phyloP scores from a whole-genome alignment of 2,329 filamentous ascomycete genomes.

The Penicillium sp. region DNA sequence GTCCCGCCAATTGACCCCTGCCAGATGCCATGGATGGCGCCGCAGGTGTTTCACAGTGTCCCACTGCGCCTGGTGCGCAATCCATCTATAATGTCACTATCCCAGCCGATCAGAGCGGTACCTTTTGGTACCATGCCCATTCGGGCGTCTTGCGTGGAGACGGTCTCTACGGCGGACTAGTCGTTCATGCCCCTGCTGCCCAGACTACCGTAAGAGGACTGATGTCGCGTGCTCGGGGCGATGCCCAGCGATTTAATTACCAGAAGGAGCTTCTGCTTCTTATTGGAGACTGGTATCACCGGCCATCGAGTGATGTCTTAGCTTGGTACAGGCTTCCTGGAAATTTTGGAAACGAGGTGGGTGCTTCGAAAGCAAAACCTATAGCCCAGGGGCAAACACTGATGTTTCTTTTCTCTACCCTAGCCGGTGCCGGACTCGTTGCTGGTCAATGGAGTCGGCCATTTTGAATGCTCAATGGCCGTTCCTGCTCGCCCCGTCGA shows the following conservation, averaged over 20 bases:
- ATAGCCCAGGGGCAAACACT: not conserved
- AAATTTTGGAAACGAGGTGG: slow-evolving; percentile 49
- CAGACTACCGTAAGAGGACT: slow-evolving; percentile 23
- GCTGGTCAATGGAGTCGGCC: slow-evolving; percentile 51
- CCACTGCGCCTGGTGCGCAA: slow-evolving; percentile 61
- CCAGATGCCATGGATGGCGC: slow-evolving; percentile 67
- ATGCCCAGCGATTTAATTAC: slow-evolving; percentile 27
- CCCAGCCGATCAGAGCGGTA: slow-evolving; percentile 43
- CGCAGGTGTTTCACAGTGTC: slow-evolving; percentile 65
- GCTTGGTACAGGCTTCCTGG: slow-evolving; percentile 48
- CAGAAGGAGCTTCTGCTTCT: slow-evolving; percentile 50
- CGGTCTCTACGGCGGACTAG: slow-evolving; percentile 51
- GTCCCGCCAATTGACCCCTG: not conserved
- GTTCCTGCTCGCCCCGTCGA: slow-evolving; percentile 50
- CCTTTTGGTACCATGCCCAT: slow-evolving; percentile 56
- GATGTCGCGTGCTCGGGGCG: slow-evolving; percentile 5
- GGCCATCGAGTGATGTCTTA: slow-evolving; percentile 43
- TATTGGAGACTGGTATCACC: slow-evolving; percentile 55
- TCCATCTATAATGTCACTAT: slow-evolving; percentile 48
- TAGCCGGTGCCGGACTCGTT: slow-evolving; percentile 54
- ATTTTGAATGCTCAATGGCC: slow-evolving; percentile 50
- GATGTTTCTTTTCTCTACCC: not conserved
- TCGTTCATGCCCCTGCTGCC: slow-evolving; percentile 46
- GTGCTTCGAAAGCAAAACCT: not conserved
- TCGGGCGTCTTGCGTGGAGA: slow-evolving; percentile 47